Conservation (phyloP, 2,329 filamentous ascomycete genomes). For the Monascus ruber region DNA sequence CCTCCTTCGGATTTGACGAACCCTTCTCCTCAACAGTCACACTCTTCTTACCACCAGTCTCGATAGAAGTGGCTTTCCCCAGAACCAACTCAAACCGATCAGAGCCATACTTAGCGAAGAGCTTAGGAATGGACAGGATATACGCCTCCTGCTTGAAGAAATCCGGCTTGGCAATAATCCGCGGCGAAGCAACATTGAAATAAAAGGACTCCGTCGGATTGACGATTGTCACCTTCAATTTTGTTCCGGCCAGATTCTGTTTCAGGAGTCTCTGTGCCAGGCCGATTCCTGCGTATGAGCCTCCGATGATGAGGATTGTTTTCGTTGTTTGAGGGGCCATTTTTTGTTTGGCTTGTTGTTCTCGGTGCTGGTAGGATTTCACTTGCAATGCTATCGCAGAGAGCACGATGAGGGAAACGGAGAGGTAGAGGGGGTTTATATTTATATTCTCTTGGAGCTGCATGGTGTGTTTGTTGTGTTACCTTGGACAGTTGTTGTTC, state of each 20-base stretch:
- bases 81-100: constrained; percentile 41
- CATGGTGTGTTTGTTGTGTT: too few relatives aligned
- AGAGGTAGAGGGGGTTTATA: too few relatives aligned
- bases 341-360: neutral
- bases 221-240: constrained; percentile 41
- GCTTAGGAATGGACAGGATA: constrained; percentile 38
- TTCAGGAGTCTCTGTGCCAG: constrained; percentile 29
- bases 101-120: constrained; percentile 40
- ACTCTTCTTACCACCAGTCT: constrained; percentile 28
- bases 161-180: constrained; percentile 39
- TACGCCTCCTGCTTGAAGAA: constrained; percentile 38
- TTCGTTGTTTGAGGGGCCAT: neutral
- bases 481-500: too few relatives aligned
- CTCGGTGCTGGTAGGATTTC: too few relatives aligned
- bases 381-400: too few relatives aligned
- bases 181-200: constrained; percentile 43
- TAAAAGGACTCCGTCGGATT: constrained; percentile 43
- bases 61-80: constrained; percentile 37
- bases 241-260: constrained; percentile 11
- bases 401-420: too few relatives aligned
- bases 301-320: constrained; percentile 22
- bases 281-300: constrained; percentile 23
- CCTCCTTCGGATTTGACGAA: constrained; percentile 10
- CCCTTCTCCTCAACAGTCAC: constrained; percentile 32
- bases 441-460: too few relatives aligned